Evolutionary conservation across 2,329 filamentous ascomycete species (phyloP), one percentile per base, ranked within the genome.

Genomic region (Albifimbria verrucaria): DNA sequence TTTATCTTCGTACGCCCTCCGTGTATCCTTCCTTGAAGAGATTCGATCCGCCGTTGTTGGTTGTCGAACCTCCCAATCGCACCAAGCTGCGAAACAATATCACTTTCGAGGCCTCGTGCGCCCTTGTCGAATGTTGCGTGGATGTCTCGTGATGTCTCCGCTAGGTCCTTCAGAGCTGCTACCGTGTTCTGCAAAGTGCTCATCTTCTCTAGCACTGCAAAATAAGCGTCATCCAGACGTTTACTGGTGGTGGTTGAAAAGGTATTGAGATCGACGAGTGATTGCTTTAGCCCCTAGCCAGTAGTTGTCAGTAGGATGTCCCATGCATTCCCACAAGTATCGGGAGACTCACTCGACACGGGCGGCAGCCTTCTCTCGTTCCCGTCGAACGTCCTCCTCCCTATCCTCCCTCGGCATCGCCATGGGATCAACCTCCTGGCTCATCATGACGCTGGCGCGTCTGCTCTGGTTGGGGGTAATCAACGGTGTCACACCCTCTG

Each of bases 171-270:
- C 24, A 93, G 73, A 2, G 79, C 80, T 6, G 75, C 68, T 39
- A 92, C 80, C 1, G 85, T 90, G 59, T 76, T 79, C 51, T 87
- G 85, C 36, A 92, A 73, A 1, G 77, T 68, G 48, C 79, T 79
- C 48, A 88, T 77, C 63, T 87, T 89, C 65, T 90, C 85, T 25
- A 91, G 75, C 10, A 92, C 80, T 0, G 83, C 81, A 58, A 89
- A 88, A 71, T 92, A 92, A 3, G 86, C 86, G 54, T 88, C 82
- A 66, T 92, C 88, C 42, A 93, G 80, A 28, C 80, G 80, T 55
- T 80, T 77, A 17, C 85, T 89, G 22, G 85, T 83, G 21, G 77
- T 71, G 52, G 83, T 77, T 21, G 87, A 87, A 65, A 85, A 78
- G 26, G 78, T 72, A 59, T 78, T 79, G 11, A 92, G 75, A 48